Evolutionary conservation across 805 yeast genomes (phyloP).

Genomic region (Saccharomycopsis selenospora): DNA sequence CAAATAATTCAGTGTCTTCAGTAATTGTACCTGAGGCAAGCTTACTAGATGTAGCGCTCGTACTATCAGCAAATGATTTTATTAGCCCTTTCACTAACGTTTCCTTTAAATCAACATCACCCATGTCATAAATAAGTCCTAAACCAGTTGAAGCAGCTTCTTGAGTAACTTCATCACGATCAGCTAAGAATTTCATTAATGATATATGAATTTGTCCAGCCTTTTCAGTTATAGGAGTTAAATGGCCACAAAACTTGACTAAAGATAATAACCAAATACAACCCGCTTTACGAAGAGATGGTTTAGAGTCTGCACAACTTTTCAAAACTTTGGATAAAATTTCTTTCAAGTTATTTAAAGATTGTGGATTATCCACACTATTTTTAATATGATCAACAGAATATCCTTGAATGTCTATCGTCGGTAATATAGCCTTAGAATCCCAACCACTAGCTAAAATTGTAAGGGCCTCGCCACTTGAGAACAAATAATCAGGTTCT

Average conservation of each 20-base stretch:
- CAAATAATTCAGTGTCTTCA: slow-evolving; percentile 77
- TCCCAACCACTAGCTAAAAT: slow-evolving; percentile 71
- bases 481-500: slow-evolving; percentile 67
- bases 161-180: slow-evolving; percentile 80
- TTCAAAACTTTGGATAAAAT: slow-evolving; percentile 45
- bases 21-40: slow-evolving; percentile 61
- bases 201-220: slow-evolving; percentile 61
- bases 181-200: slow-evolving; percentile 73
- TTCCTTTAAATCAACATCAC: slow-evolving; percentile 60
- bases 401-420: slow-evolving; percentile 46
- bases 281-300: slow-evolving; percentile 63
- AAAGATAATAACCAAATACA: slow-evolving; percentile 83
- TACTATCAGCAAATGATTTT: slow-evolving; percentile 69
- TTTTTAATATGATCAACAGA: slow-evolving; percentile 13
- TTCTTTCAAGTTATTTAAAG: slow-evolving; percentile 7
- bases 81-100: slow-evolving; percentile 65
- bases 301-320: slow-evolving; percentile 59
- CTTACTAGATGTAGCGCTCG: slow-evolving; percentile 33
- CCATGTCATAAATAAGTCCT: slow-evolving; percentile 71
- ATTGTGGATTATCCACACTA: slow-evolving; percentile 14
- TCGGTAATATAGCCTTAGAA: slow-evolving; percentile 45
- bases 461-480: slow-evolving; percentile 79
- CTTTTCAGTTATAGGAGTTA: slow-evolving; percentile 31
- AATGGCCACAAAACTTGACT: slow-evolving; percentile 62
- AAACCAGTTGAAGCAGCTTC: slow-evolving; percentile 90